phyloP scores from a whole-genome alignment of 2,329 filamentous ascomycete species.

The Cytospora chrysosperma region DNA sequence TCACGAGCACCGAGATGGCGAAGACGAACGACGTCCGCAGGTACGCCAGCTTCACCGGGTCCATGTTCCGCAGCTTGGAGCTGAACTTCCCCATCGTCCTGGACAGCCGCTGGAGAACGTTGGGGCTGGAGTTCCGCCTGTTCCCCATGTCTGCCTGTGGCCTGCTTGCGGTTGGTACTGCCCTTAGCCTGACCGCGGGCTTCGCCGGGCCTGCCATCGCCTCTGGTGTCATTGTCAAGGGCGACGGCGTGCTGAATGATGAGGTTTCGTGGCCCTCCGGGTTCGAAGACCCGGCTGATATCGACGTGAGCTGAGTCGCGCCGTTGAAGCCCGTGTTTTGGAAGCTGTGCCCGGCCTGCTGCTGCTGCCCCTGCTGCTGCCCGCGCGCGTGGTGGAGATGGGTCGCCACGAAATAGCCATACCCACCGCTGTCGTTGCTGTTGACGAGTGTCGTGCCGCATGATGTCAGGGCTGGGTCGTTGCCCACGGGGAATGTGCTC shows the following conservation, averaged over 20 bases:
- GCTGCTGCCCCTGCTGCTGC: background rate
- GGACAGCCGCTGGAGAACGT: constrained; percentile 23
- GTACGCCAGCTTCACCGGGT: constrained; percentile 61
- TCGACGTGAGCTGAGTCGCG: constrained; percentile 19
- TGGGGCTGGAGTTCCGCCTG: constrained; percentile 9
- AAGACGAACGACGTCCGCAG: constrained; percentile 61
- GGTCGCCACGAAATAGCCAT: background rate
- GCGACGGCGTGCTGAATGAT: constrained; percentile 3
- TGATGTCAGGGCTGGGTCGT: background rate
- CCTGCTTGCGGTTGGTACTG: background rate
- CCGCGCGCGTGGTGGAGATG: background rate
- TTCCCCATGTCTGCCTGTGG: background rate
- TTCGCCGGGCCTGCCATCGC: background rate
- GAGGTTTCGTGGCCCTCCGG: constrained; percentile 10
- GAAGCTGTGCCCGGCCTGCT: constrained; percentile 5
- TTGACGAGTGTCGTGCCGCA: constrained; percentile 8
- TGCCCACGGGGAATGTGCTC: background rate
- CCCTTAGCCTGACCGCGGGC: background rate
- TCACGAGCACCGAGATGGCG: constrained; percentile 59
- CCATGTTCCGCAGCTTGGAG: constrained; percentile 41
- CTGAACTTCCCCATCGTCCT: constrained; percentile 26
- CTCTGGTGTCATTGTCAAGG: constrained; percentile 4
- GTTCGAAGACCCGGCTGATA: constrained; percentile 7
- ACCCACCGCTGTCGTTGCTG: background rate
- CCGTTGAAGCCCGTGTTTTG: constrained; percentile 20